Base-by-base conservation (phyloP, 495 filamentous ascomycete genomes). In the Evansstolkia leycettana region DNA sequence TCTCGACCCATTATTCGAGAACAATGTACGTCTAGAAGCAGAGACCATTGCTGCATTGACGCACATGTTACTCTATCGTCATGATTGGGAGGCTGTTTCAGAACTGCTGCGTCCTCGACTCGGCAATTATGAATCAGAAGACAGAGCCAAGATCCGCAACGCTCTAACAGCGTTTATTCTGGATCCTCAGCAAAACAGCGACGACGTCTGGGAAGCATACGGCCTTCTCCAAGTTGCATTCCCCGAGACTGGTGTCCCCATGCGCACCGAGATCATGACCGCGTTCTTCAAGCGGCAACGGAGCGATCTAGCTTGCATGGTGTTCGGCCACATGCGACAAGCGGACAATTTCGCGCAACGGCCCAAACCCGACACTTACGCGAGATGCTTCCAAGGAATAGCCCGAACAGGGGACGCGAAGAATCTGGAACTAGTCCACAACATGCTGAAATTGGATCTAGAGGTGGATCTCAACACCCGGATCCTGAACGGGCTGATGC, bases 371-470 rank as follows among this genome's bases (percentile, higher is more conserved):
- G 76, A 84, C 34, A 81, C 78, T 1, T 98, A 96, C 52, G 72
- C 79, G 16, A 54, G 68, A 15, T 86, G 77, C 34, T 76, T 95
- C 42, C 70, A 78, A 30, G 88, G 88, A 2, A 64, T 94, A 11
- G 84, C 80, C 11, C 58, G 66, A 17, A 65, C 64, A 6, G 71
- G 62, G 0, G 79, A 92, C 40, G 36, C 57, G 2, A 78, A 82
- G 23, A 73, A 72, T 26, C 58, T 94, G 20, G 67, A 76, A 37
- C 69, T 78, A 25, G 70, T 93, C 11, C 82, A 92, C 51, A 94
- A 94, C 47, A 86, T 92, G 73, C 66, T 94, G 31, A 94, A 93
- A 56, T 75, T 96, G 42, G 90, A 96, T 57, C 62, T 75, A 7
- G 67, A 73, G 28, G 65, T 96, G 24, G 78, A 90, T 38, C 65